phyloP scores from a whole-genome alignment of 2,329 filamentous ascomycete species.

The Diplodia seriata region DNA sequence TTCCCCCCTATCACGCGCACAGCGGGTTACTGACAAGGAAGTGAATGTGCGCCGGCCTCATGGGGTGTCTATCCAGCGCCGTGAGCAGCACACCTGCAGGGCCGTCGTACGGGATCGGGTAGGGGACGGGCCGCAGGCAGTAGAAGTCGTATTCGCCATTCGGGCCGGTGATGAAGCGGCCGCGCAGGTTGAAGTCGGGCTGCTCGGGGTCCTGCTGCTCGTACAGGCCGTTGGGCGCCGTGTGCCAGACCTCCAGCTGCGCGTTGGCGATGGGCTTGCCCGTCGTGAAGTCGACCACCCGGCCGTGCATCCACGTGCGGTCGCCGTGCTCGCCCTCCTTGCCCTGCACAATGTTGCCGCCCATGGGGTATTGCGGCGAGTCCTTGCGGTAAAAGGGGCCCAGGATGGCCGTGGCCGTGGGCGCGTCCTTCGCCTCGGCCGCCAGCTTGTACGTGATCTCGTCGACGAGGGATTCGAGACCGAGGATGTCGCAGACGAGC shows the following conservation, averaged over 20 bases:
- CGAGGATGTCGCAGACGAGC: slow-evolving; percentile 64
- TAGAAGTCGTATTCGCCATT: slow-evolving; percentile 66
- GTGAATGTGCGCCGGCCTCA: slow-evolving; percentile 69
- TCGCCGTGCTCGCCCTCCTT: slow-evolving; percentile 56
- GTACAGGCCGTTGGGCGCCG: slow-evolving; percentile 70
- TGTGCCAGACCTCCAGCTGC: slow-evolving; percentile 79
- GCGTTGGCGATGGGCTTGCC: slow-evolving; percentile 70
- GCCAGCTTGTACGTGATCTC: slow-evolving; percentile 77
- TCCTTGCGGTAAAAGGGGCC: slow-evolving; percentile 84
- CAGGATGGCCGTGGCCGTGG: slow-evolving; percentile 79
- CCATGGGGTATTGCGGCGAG: slow-evolving; percentile 73
- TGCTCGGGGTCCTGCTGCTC: slow-evolving; percentile 77
- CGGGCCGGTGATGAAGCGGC: slow-evolving; percentile 71
- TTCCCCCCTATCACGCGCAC: not conserved
- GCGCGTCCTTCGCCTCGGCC: slow-evolving; percentile 55
- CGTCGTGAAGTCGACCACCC: slow-evolving; percentile 63
- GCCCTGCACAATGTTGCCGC: slow-evolving; percentile 67
- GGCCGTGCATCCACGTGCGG: slow-evolving; percentile 70
- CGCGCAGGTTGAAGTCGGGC: slow-evolving; percentile 75
- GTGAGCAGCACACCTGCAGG: slow-evolving; percentile 65
- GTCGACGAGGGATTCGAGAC: slow-evolving; percentile 70
- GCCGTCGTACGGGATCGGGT: slow-evolving; percentile 63
- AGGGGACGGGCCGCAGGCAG: slow-evolving; percentile 54
- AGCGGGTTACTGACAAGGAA: slow-evolving; percentile 57
- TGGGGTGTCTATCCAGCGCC: slow-evolving; percentile 67